A percentile compares a stretch with the other conserved stretches of the same genome.
Conservation (phyloP, 257 asterid species). For the Marsdenia floribunda region DNA sequence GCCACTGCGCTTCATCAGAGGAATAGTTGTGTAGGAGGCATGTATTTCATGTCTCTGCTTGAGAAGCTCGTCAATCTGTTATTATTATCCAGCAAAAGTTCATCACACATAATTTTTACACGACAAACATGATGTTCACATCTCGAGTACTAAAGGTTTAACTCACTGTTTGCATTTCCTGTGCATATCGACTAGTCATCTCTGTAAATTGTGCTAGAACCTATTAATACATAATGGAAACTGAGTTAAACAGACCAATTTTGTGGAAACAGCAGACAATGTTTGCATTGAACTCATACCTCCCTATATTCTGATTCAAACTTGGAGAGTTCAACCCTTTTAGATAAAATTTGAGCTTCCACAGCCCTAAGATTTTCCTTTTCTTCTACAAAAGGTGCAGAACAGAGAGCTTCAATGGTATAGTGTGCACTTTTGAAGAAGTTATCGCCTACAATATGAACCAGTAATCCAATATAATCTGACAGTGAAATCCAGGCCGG, state of each 20-base stretch:
- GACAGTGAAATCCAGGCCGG: conserved; percentile 21
- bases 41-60: conserved; percentile 78
- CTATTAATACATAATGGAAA: conserved; percentile 31
- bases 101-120: not conserved
- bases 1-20: conserved; percentile 58
- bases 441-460: conserved; percentile 67
- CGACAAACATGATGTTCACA: not conserved
- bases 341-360: conserved; percentile 82
- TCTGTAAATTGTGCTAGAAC: conserved; percentile 92
- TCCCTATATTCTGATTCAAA: conserved; percentile 94
- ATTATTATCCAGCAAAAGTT: not conserved
- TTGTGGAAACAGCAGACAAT: not conserved
- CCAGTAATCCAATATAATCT: conserved; percentile 15
- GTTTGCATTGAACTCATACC: conserved; percentile 36
- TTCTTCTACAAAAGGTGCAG: conserved; percentile 65
- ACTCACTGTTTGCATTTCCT: conserved; percentile 95
- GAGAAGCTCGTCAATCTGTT: conserved; percentile 91
- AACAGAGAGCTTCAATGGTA: conserved; percentile 80
- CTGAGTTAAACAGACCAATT: conserved; percentile 15
- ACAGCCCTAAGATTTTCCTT: conserved; percentile 73
- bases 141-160: not conserved
- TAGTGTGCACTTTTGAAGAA: conserved; percentile 84
- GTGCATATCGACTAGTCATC: conserved; percentile 91
- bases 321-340: conserved; percentile 84
- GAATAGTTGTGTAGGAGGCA: conserved; percentile 62